Percentiles rank a stretch among this genome's conserved stretches.
Conservation (phyloP, 768 basidiomycete species). For the Gautieria morchelliformis region DNA sequence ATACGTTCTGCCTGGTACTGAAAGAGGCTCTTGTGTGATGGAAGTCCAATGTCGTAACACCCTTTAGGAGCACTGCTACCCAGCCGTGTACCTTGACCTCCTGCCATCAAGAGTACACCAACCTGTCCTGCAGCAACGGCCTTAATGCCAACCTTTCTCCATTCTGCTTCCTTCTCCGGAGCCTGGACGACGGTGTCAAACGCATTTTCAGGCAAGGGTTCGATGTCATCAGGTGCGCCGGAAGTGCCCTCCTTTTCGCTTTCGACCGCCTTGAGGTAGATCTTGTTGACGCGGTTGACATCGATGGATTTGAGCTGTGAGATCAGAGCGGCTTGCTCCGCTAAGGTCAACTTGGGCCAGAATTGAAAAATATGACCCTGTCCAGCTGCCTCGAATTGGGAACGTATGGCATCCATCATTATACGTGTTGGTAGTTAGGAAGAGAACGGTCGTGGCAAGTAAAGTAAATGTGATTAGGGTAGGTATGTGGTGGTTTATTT, state of each 20-base stretch:
- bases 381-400: slow-evolving; percentile 64
- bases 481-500: not conserved
- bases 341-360: slow-evolving; percentile 60
- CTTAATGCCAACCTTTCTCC: slow-evolving; percentile 69
- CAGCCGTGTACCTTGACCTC: slow-evolving; percentile 92
- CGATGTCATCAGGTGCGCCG: slow-evolving; percentile 41
- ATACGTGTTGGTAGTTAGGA: not conserved
- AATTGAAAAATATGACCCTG: slow-evolving; percentile 89
- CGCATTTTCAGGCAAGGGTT: slow-evolving; percentile 73
- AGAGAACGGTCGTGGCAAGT: not conserved
- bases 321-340: slow-evolving; percentile 54
- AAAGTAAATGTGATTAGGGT: not conserved
- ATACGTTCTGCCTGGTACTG: slow-evolving; percentile 98
- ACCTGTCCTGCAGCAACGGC: slow-evolving; percentile 79
- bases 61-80: slow-evolving; percentile 93
- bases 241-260: slow-evolving; percentile 43
- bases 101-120: slow-evolving; percentile 95
- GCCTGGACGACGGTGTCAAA: slow-evolving; percentile 52
- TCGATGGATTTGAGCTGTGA: slow-evolving; percentile 73
- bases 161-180: slow-evolving; percentile 51
- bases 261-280: slow-evolving; percentile 68
- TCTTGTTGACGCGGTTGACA: slow-evolving; percentile 83
- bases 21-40: slow-evolving; percentile 89
- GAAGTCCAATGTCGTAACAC: slow-evolving; percentile 94
- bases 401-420: slow-evolving; percentile 3